A percentile compares a stretch with the other conserved stretches of the same genome.
phyloP scores from a whole-genome alignment of 1,139 yeast species.

The Arxiozyma slooffiae region DNA sequence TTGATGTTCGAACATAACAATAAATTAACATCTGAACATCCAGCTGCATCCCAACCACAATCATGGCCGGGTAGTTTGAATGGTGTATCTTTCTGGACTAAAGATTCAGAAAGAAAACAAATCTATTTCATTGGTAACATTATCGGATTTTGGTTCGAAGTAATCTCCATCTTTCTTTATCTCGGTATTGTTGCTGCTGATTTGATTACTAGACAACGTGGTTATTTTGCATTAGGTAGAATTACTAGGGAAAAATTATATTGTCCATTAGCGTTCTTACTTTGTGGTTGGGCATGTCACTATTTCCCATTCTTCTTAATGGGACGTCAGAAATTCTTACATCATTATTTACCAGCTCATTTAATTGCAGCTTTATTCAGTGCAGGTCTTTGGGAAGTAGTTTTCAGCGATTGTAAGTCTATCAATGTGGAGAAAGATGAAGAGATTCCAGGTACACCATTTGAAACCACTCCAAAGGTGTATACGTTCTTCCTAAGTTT shows the following conservation, averaged over 20 bases:
- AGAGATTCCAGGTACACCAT: slow-evolving; percentile 22
- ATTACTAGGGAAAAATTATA: slow-evolving; percentile 65
- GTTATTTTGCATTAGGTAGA: slow-evolving; percentile 46
- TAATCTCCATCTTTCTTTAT: slow-evolving; percentile 55
- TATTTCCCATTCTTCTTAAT: slow-evolving; percentile 85
- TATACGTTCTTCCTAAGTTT: slow-evolving; percentile 26
- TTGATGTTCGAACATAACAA: slow-evolving; percentile 91
- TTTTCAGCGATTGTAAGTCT: slow-evolving; percentile 53
- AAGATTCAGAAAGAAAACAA: slow-evolving; percentile 54
- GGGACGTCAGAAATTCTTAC: slow-evolving; percentile 89
- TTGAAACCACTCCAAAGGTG: slow-evolving; percentile 18
- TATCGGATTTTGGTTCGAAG: slow-evolving; percentile 87
- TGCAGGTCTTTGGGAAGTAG: slow-evolving; percentile 73
- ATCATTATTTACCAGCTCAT: slow-evolving; percentile 95
- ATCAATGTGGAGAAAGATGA: slow-evolving; percentile 25
- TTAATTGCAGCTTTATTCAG: slow-evolving; percentile 75
- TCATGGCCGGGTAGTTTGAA: slow-evolving; percentile 88
- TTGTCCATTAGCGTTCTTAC: slow-evolving; percentile 74
- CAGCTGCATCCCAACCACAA: slow-evolving; percentile 89
- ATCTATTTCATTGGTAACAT: slow-evolving; percentile 86
- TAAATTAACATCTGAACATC: slow-evolving; percentile 77
- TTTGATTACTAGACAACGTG: slow-evolving; percentile 68
- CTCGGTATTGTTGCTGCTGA: slow-evolving; percentile 61
- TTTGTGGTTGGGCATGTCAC: slow-evolving; percentile 80
- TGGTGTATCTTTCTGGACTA: slow-evolving; percentile 96